A percentile compares a stretch with the other conserved stretches of the same genome.
phyloP scores from a whole-genome alignment of 257 asterid genomes.

The Haberlea rhodopensis region DNA sequence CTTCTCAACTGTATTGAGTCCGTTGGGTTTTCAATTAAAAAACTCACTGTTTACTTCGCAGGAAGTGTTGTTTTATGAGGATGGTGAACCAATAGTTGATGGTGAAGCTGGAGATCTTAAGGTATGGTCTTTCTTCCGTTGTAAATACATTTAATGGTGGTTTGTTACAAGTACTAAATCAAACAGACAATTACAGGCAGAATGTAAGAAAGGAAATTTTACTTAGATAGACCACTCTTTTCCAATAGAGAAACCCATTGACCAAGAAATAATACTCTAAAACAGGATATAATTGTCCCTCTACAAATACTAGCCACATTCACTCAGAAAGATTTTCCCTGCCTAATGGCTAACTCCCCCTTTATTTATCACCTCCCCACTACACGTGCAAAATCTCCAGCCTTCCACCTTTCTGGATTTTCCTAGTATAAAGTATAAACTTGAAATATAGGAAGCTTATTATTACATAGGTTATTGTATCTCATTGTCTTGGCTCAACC shows the following conservation, averaged over 20 bases:
- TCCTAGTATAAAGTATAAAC: too few relatives aligned
- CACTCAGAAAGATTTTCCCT: background rate
- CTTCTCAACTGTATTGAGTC: background rate
- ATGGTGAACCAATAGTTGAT: conserved; percentile 90
- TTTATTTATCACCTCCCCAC: background rate
- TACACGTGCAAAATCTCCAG: background rate
- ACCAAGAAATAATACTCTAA: background rate
- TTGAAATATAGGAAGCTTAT: background rate
- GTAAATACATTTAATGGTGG: background rate
- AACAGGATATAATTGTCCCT: background rate
- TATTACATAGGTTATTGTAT: too few relatives aligned
- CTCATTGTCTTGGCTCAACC: background rate
- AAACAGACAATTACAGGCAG: too few relatives aligned
- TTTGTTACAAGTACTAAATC: too few relatives aligned
- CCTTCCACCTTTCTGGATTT: background rate
- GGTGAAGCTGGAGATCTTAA: conserved; percentile 97
- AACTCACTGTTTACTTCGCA: conserved; percentile 30
- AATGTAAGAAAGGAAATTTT: too few relatives aligned
- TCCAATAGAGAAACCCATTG: background rate
- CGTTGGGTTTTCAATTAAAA: conserved; percentile 3
- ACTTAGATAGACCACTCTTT: background rate
- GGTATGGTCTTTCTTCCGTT: conserved; percentile 43
- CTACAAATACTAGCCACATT: background rate
- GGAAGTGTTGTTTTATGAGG: conserved; percentile 94
- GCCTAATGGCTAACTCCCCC: background rate